phyloP scores from a whole-genome alignment of 2,329 filamentous ascomycete genomes.

The Colletotrichum costaricense region DNA sequence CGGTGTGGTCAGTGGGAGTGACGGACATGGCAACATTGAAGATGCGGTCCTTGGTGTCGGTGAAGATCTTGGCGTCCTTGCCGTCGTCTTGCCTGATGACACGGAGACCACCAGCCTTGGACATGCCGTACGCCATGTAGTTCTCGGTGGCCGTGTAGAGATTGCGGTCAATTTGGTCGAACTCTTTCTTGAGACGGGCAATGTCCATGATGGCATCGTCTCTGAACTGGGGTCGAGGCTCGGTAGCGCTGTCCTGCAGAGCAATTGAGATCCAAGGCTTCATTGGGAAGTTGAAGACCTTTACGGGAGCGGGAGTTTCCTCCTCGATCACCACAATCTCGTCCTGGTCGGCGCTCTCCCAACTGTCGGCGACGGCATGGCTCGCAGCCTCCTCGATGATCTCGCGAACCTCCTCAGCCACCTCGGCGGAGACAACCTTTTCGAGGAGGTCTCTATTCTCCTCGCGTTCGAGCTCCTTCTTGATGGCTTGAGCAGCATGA shows the following conservation, averaged over 20 bases:
- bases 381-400: constrained; percentile 68
- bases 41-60: constrained; percentile 89
- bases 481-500: constrained; percentile 58
- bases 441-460: constrained; percentile 66
- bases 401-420: constrained; percentile 61
- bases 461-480: constrained; percentile 66
- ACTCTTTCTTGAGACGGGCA: constrained; percentile 94
- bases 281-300: constrained; percentile 96
- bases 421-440: constrained; percentile 59
- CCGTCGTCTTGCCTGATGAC: constrained; percentile 96
- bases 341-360: constrained; percentile 88
- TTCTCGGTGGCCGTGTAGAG: constrained; percentile 89
- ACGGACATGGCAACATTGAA: constrained; percentile 92
- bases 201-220: constrained; percentile 90
- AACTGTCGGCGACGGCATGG: constrained; percentile 80
- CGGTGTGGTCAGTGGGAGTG: constrained; percentile 66
- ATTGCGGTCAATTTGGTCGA: constrained; percentile 96
- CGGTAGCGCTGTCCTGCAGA: constrained; percentile 69
- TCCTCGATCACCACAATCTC: constrained; percentile 74
- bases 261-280: constrained; percentile 94
- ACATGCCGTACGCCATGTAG: constrained; percentile 95
- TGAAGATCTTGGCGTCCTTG: constrained; percentile 90
- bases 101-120: constrained; percentile 90
- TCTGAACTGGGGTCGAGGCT: constrained; percentile 73
- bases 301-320: constrained; percentile 73